Conservation (phyloP, 495 filamentous ascomycete genomes). For the Aspergillus mulundensis region DNA sequence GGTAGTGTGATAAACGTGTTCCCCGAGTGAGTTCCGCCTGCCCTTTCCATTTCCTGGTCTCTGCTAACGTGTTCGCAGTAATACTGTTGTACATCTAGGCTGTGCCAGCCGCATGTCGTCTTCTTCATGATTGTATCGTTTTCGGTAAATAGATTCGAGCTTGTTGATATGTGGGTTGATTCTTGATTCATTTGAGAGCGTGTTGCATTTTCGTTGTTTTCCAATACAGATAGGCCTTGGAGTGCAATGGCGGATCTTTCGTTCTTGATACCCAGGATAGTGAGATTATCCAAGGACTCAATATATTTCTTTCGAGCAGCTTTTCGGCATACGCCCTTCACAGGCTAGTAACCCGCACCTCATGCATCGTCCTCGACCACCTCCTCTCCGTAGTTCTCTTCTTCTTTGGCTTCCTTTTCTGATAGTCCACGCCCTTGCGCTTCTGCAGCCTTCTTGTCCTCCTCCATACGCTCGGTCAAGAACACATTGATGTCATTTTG, state of each 20-base stretch:
- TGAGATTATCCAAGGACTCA: conserved; percentile 18
- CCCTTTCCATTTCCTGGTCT: background rate
- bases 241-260: conserved; percentile 22
- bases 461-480: conserved; percentile 84
- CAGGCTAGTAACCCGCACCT: background rate
- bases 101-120: conserved; percentile 54
- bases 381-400: conserved; percentile 85
- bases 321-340: background rate
- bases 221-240: conserved; percentile 7
- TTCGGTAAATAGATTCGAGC: conserved; percentile 19
- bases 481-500: conserved; percentile 78
- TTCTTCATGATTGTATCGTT: conserved; percentile 16
- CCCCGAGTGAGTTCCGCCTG: conserved; percentile 51
- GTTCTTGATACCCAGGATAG: conserved; percentile 42
- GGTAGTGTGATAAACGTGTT: conserved; percentile 79
- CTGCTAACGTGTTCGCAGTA: conserved; percentile 36
- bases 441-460: conserved; percentile 60
- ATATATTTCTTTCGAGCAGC: conserved; percentile 2
- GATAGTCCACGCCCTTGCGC: conserved; percentile 41
- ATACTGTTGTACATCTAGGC: conserved; percentile 76
- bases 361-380: conserved; percentile 53
- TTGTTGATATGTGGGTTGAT: conserved; percentile 5
- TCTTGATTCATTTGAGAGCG: conserved; percentile 14
- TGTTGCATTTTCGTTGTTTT: conserved; percentile 17
- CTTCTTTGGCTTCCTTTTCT: conserved; percentile 62